Evolutionary conservation across 2,329 filamentous ascomycete genomes (phyloP).

Genomic region (Botrytis galanthina): DNA sequence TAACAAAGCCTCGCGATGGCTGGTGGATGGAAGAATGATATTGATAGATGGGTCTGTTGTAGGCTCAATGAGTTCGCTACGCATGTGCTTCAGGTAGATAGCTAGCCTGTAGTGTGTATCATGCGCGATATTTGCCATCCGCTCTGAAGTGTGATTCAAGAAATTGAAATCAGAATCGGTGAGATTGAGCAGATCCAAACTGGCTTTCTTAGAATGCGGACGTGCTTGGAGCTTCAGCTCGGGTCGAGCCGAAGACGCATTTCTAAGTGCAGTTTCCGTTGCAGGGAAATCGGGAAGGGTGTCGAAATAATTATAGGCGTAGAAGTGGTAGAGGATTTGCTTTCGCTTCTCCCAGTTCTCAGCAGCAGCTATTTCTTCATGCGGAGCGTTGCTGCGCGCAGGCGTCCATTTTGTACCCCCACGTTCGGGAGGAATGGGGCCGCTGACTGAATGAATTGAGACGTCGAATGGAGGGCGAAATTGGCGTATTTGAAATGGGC

Average conservation of each 20-base stretch:
- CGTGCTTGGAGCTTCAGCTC: background rate
- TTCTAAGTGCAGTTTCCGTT: background rate
- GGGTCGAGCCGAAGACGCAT: background rate
- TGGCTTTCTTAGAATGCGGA: background rate
- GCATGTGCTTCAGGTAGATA: background rate
- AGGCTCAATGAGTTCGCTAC: background rate
- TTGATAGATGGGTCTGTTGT: background rate
- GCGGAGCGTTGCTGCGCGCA: background rate
- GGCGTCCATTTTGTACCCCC: background rate
- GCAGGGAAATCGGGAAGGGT: background rate
- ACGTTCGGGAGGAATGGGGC: background rate
- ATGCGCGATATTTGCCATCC: background rate
- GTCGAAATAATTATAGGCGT: constrained; percentile 3
- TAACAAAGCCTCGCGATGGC: background rate
- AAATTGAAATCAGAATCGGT: background rate
- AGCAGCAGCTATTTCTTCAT: background rate
- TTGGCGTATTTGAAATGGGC: background rate
- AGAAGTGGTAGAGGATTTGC: constrained; percentile 7
- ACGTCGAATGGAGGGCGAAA: background rate
- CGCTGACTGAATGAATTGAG: background rate
- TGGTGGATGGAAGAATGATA: background rate
- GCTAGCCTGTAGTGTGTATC: background rate
- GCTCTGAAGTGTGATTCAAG: background rate
- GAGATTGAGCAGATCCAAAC: background rate
- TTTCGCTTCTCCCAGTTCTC: background rate